Conservation (phyloP, 148 eudicot species). For the Bassia scoparia region DNA sequence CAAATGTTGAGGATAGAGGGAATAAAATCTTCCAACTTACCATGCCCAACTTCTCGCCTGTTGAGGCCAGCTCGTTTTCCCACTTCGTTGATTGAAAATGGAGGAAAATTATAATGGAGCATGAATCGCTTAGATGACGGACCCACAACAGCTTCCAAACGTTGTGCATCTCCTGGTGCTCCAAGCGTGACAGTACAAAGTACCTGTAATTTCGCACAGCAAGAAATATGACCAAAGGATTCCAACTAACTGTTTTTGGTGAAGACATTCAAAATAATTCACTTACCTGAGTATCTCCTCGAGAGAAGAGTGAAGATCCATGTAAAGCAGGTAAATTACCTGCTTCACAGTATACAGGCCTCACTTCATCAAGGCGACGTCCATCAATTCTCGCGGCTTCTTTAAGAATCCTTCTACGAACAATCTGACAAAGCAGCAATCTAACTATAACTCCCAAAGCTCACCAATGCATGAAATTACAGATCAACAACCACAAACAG, state of each 20-base stretch:
- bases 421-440: conserved; percentile 47
- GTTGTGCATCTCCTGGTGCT: conserved; percentile 93
- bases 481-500: neutral
- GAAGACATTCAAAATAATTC: neutral
- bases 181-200: conserved; percentile 94
- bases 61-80: conserved; percentile 81
- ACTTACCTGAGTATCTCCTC: conserved; percentile 94
- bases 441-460: neutral
- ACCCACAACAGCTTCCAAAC: conserved; percentile 72
- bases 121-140: conserved; percentile 86
- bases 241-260: neutral
- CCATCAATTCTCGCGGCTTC: conserved; percentile 92
- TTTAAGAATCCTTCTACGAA: conserved; percentile 73
- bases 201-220: conserved; percentile 44
- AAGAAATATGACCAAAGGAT: conserved; percentile 6
- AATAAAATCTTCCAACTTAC: conserved; percentile 38
- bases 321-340: conserved; percentile 73
- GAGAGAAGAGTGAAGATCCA: conserved; percentile 83
- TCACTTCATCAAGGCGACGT: conserved; percentile 82
- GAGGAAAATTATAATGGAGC: conserved; percentile 98
- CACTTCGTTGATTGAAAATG: conserved; percentile 93
- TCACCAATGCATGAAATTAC: neutral
- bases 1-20: too few relatives aligned
- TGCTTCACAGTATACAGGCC: conserved; percentile 89
- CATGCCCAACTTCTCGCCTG: conserved; percentile 98